Evolutionary conservation across 805 yeast genomes (phyloP), one percentile per base, ranked within the genome.

Genomic region (Suhomyces xylopsoci): DNA sequence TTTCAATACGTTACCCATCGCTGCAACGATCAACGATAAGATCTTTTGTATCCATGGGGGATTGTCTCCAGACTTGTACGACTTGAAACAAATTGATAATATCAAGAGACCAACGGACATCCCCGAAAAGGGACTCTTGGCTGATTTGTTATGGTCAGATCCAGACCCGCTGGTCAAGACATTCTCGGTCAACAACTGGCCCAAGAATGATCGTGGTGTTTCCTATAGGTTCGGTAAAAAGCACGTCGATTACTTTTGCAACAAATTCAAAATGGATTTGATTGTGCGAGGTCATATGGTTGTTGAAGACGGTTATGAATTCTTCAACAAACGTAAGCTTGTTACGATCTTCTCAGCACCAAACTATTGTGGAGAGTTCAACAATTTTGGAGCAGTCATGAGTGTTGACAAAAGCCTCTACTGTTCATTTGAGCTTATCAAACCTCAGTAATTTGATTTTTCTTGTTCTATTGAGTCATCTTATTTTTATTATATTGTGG

Each of bases 221-320:
- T 84, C 90, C 5, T 88, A 84, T 62, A 82, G 90, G 62, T 88
- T 88, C 66, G 88, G 88, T 45, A 83, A 81, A 58, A 85, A 80
- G 50, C 86, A 87, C 49, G 89, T 88, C n/a, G 86, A 84, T 59
- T 76, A 79, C 58, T 88, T 88, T 63, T 81, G 86, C 60, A 71
- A 79, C 48, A 75, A 76, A 38, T 87, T 88, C 66, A 82, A 84
- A 51, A 84, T 88, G 70, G 96, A 88, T 69, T 71, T 88, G 64
- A 82, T 88, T 56, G 89, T 87, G 45, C 74, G 96, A 62, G 96
- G 93, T 7, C 96, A 88, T 65, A 88, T 88, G 96, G 94, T 88
- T 45, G 96, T 88, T 38, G 93, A 88, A 66, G 93, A 88, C 64
- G 96, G 96, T 2, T 88, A 88, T 64, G 94, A 88, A 65, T 88